Evolutionary conservation across 441 rosid genomes (phyloP), one percentile per base, ranked within the genome.

Genomic region (Eutrema salsugineum): DNA sequence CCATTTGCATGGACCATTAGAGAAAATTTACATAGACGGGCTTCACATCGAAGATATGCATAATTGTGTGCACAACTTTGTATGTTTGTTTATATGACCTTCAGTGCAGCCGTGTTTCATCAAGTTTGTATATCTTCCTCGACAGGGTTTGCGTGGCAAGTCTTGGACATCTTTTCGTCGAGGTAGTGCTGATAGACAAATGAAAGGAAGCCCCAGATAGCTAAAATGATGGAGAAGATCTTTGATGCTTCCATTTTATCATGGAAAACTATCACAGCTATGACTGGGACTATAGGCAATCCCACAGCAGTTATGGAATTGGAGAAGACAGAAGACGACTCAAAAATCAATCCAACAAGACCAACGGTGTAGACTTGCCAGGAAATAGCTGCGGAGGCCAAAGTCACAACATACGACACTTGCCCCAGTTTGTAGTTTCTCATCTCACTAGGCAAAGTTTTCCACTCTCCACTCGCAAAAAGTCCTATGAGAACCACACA

Each of bases 161-260:
- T 49, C 49, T 66, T 48, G 19, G 36, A n/a, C 68, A 71, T 59
- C 11, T 44, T 47, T 17, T 81, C 82, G 17, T 80, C 86, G 7
- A 86, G 79, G 73, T 81, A 78, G 0, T 86, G 83, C 46, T 86
- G 88, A 15, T 80, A 86, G 11, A 77, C 66, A 40, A 70, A 86
- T 1, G 85, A 80, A 50, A 80, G 63, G 66, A 79, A 82, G 0
- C 88, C 88, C 85, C 85, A 85, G 1, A 83, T 35, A 14, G 85
- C 83, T 72, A 85, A 49, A 35, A 76, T 16, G 73, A 85, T 81
- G 42, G 86, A 70, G 30, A 85, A 74, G 9, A 39, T 73, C 79
- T 85, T 85, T 0, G 78, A 30, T 0, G 76, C 79, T 4, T 50
- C 74, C 81, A 85, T 78, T 46, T 70, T 59, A 54, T 81, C 89